Base-by-base conservation (phyloP, 768 basidiomycete genomes). In the Tylopilus vinaceipallidus region DNA sequence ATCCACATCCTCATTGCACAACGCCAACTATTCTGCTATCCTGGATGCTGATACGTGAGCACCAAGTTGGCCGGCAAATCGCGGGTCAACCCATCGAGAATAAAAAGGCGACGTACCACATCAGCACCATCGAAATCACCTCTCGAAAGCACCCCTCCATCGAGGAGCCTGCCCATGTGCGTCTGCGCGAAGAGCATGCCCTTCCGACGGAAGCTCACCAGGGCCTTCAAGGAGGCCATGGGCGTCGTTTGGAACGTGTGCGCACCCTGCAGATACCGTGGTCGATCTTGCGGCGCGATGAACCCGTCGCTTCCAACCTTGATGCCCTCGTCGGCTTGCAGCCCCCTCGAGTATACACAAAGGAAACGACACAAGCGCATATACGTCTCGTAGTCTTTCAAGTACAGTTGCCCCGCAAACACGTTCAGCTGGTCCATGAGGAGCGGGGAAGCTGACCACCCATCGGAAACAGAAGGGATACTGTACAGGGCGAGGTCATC, bases 121-220 rank as follows among this genome's bases (percentile, higher is more conserved):
- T 54, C 48, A 23, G 1, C 0, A 4, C 4, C 30, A 24, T 35
- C 12, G 23, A 57, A 58, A 38, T 58, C 56, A 0, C 14, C 49
- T 45, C 53, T 39, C 0, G 48, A 55, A 35, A 74, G 53, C 2
- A 49, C 19, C 20, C 59, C 58, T 23, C 59, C 65, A 34, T 65
- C 52, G 23, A 78, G 34, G 24, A 77, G 60, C 37, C 69, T 69
- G 2, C 77, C 76, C 55, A 76, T 56, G 50, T 78, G 75, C 5
- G 76, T 77, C 30, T 41, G 41, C 13, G 55, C 40, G 52, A 67
- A 78, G 11, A 56, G 49, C 59, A 68, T 57, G 6, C 74, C 75
- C 45, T 74, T 78, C 57, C 75, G 66, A 6, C 75, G 68, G 34
- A 70, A 49, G 11, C 49, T 17, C 7, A 63, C 46, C 38, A 67